A percentile compares a stretch with the other conserved stretches of the same genome.
Conservation (phyloP, 495 filamentous ascomycete genomes). For the Xylaria sp. region DNA sequence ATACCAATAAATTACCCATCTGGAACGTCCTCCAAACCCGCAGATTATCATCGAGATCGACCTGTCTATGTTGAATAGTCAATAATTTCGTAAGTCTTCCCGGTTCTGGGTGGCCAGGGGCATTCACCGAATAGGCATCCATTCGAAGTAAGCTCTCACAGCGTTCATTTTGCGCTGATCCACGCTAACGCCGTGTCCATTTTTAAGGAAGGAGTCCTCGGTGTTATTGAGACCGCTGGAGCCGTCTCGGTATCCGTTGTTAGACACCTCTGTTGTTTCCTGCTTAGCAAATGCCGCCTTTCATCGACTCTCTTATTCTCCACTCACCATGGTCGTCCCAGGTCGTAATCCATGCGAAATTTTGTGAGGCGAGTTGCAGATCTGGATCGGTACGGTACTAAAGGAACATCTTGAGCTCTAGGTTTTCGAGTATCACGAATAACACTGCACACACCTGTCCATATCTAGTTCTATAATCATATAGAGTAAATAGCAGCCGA, state of each 20-base stretch:
- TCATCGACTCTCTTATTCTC: not conserved
- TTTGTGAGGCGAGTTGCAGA: slow-evolving; percentile 61
- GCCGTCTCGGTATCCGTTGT: slow-evolving; percentile 68
- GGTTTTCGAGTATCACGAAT: not conserved
- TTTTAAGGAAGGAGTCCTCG: slow-evolving; percentile 63
- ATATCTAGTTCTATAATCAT: slow-evolving; percentile 63
- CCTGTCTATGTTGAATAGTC: slow-evolving; percentile 44
- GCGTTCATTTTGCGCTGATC: slow-evolving; percentile 74
- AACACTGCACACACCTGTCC: slow-evolving; percentile 34
- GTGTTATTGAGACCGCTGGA: slow-evolving; percentile 63
- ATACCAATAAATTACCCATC: slow-evolving; percentile 60
- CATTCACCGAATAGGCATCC: slow-evolving; percentile 62
- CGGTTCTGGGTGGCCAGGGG: not conserved
- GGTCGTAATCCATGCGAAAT: slow-evolving; percentile 71
- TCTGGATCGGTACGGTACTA: slow-evolving; percentile 68
- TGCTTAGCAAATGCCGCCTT: slow-evolving; percentile 7
- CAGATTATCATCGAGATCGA: slow-evolving; percentile 73
- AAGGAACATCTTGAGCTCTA: slow-evolving; percentile 5
- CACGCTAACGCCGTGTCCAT: slow-evolving; percentile 63
- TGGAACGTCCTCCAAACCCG: slow-evolving; percentile 72
- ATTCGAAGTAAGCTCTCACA: slow-evolving; percentile 75
- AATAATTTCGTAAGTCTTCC: not conserved
- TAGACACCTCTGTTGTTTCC: slow-evolving; percentile 54
- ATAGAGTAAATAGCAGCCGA: slow-evolving; percentile 48
- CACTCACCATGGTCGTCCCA: slow-evolving; percentile 70